Evolutionary conservation across 2,329 filamentous ascomycete genomes (phyloP).

Genomic region (Hymenoscyphus repandus): DNA sequence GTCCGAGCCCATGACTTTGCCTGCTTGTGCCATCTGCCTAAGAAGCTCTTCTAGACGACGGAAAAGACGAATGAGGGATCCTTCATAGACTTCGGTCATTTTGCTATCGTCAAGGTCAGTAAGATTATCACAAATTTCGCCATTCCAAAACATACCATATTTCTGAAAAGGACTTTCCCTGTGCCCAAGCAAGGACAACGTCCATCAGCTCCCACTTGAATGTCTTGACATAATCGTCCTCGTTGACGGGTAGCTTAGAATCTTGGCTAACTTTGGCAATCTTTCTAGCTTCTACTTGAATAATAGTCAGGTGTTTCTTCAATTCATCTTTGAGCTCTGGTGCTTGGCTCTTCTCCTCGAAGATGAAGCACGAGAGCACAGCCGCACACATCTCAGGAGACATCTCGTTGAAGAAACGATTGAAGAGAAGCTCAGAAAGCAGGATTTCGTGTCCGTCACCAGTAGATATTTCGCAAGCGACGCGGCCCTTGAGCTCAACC

Average conservation of each 20-base stretch:
- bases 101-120: constrained; percentile 52
- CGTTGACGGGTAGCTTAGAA: constrained; percentile 88
- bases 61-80: constrained; percentile 92
- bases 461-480: constrained; percentile 92
- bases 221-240: constrained; percentile 84
- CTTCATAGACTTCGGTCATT: constrained; percentile 99
- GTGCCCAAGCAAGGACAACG: constrained; percentile 86
- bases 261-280: constrained; percentile 93
- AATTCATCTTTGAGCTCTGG: constrained; percentile 76
- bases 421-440: constrained; percentile 88
- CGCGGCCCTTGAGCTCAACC: constrained; percentile 92
- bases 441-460: constrained; percentile 82
- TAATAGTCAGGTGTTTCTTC: constrained; percentile 77
- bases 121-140: constrained; percentile 18
- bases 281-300: constrained; percentile 79
- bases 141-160: constrained; percentile 70
- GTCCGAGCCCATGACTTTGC: constrained; percentile 97
- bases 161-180: constrained; percentile 82
- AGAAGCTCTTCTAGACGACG: constrained; percentile 89
- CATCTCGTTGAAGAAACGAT: constrained; percentile 96
- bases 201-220: constrained; percentile 98
- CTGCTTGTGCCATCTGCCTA: constrained; percentile 89
- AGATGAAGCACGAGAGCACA: constrained; percentile 89
- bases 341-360: constrained; percentile 90
- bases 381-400: constrained; percentile 82